A percentile compares a stretch with the other conserved stretches of the same genome.
Evolutionary conservation across 768 basidiomycete genomes (phyloP).

Genomic region (Sporobolomyces pararoseus): DNA sequence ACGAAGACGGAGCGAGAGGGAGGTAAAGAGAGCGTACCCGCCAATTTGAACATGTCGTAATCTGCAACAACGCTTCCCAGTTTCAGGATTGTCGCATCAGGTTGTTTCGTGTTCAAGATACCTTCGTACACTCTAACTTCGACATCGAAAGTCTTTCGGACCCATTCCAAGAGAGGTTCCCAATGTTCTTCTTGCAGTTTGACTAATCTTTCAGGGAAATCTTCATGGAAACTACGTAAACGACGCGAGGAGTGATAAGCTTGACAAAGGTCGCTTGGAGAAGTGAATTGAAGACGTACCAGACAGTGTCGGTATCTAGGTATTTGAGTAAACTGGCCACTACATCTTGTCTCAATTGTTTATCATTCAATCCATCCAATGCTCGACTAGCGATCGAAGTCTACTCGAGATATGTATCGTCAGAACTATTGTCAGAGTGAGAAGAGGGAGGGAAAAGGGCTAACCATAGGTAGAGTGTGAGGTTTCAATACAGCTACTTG

Average conservation of each 20-base stretch:
- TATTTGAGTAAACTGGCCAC: slow-evolving; percentile 70
- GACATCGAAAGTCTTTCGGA: slow-evolving; percentile 61
- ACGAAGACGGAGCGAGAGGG: too few relatives aligned
- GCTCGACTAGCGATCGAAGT: slow-evolving; percentile 88
- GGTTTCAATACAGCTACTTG: slow-evolving; percentile 80
- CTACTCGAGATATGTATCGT: slow-evolving; percentile 52
- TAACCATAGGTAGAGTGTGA: slow-evolving; percentile 84
- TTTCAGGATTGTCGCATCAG: slow-evolving; percentile 63
- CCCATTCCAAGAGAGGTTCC: slow-evolving; percentile 83
- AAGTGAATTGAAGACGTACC: slow-evolving; percentile 54
- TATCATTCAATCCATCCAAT: slow-evolving; percentile 68
- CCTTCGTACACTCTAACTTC: slow-evolving; percentile 68
- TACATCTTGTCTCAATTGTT: slow-evolving; percentile 60
- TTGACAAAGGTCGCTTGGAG: neutral
- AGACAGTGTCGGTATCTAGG: slow-evolving; percentile 90
- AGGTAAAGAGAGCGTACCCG: slow-evolving; percentile 58
- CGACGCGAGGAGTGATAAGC: too few relatives aligned
- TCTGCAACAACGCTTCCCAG: slow-evolving; percentile 59
- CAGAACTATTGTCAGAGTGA: neutral
- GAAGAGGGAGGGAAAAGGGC: slow-evolving; percentile 28
- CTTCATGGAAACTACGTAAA: slow-evolving; percentile 70
- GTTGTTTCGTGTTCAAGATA: slow-evolving; percentile 66
- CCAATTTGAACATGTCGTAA: slow-evolving; percentile 81
- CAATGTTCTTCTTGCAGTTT: slow-evolving; percentile 75
- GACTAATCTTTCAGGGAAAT: slow-evolving; percentile 64